Conservation (phyloP, 2,329 filamentous ascomycete genomes). For the Sporothrix mexicana region DNA sequence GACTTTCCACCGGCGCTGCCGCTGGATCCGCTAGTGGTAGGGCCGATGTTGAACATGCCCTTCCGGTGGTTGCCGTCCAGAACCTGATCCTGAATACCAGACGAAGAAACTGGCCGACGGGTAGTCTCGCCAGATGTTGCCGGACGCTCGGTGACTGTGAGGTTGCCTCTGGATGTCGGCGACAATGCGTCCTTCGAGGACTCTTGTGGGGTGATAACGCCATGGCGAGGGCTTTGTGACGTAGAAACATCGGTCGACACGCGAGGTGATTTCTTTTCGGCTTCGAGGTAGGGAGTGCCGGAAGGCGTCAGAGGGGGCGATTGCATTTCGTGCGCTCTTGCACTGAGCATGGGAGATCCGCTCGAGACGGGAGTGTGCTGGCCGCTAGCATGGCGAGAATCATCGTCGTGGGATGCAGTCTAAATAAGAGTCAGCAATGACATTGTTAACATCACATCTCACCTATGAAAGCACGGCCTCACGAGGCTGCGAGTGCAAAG, state of each 20-base stretch:
- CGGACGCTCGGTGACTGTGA: slow-evolving; percentile 49
- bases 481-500: background rate
- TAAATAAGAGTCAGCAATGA: slow-evolving; percentile 41
- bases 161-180: slow-evolving; percentile 48
- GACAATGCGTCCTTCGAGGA: slow-evolving; percentile 61
- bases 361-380: slow-evolving; percentile 67
- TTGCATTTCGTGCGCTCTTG: slow-evolving; percentile 73
- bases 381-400: slow-evolving; percentile 65
- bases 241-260: slow-evolving; percentile 35
- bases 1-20: slow-evolving; percentile 50
- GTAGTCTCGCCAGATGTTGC: slow-evolving; percentile 49
- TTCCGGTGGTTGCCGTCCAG: slow-evolving; percentile 52
- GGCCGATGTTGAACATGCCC: slow-evolving; percentile 60
- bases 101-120: slow-evolving; percentile 48
- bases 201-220: slow-evolving; percentile 69
- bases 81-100: slow-evolving; percentile 44
- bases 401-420: slow-evolving; percentile 66
- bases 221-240: slow-evolving; percentile 39
- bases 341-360: slow-evolving; percentile 71
- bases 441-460: background rate
- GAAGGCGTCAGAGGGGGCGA: slow-evolving; percentile 90
- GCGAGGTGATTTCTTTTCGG: slow-evolving; percentile 43
- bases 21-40: slow-evolving; percentile 44
- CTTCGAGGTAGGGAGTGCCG: slow-evolving; percentile 63
- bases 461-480: background rate